Base-by-base conservation (phyloP, 768 basidiomycete species). In the Mycena floridula region DNA sequence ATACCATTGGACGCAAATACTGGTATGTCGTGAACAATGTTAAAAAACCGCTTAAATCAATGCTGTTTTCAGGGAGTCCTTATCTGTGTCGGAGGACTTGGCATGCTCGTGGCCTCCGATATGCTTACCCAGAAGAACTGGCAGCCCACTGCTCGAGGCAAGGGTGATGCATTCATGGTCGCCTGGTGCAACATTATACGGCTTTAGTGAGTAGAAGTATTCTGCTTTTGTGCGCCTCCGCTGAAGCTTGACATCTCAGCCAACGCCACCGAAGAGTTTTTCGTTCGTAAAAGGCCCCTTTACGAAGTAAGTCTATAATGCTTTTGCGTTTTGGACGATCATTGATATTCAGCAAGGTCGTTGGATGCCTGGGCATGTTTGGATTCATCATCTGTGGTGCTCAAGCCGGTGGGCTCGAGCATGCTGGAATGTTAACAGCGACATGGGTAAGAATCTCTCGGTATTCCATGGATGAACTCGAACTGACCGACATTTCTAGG, bases 161-260 rank as follows among this genome's bases (percentile, higher is more conserved):
- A 86, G 59, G 90, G 90, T 9, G 89, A 91, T 59, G 82, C 73
- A 22, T 89, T 90, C 58, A 91, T 92, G 86, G 77, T 93, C 46
- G 73, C 82, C 38, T n/a, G 90, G 88, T 22, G 87, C 90, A 4
- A 85, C 87, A 0, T 70, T 92, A 18, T 92, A 92, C 51, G 90
- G 90, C 37, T 81, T 91, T 60, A 87, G n/a, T n/a, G n/a, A n/a
- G n/a, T n/a, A n/a, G n/a, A n/a, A n/a, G n/a, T n/a, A n/a, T n/a
- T n/a, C n/a, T n/a, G n/a, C n/a, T n/a, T n/a, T n/a, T n/a, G n/a
- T n/a, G n/a, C n/a, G n/a, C n/a, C n/a, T n/a, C n/a, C n/a, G n/a
- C n/a, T n/a, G 20, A 24, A 50, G 90, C 89, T n/a, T n/a, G n/a
- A n/a, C n/a, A n/a, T n/a, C n/a, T n/a, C n/a, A n/a, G n/a, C 86